phyloP scores from a whole-genome alignment of 768 basidiomycete species.

The Goffeauzyma gilvescens region DNA sequence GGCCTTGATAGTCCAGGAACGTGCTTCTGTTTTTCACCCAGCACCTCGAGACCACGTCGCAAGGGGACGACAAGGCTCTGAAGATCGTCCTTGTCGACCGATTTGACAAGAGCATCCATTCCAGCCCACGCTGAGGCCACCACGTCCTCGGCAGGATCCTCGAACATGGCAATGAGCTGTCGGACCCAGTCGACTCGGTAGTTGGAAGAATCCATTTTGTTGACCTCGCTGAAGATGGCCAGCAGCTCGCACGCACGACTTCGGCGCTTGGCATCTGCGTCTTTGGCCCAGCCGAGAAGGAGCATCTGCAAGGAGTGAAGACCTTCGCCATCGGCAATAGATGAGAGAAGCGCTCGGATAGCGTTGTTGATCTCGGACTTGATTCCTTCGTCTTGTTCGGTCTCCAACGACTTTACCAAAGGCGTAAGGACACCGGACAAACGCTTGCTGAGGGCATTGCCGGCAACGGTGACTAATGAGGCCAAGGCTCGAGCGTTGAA shows the following conservation, averaged over 20 bases:
- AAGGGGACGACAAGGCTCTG: constrained; percentile 79
- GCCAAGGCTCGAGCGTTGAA: constrained; percentile 87
- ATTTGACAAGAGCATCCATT: constrained; percentile 72
- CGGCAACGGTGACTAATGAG: constrained; percentile 82
- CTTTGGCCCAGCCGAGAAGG: constrained; percentile 75
- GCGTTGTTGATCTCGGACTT: constrained; percentile 54
- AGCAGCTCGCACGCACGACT: constrained; percentile 64
- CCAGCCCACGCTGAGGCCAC: constrained; percentile 59
- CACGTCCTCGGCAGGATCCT: constrained; percentile 45
- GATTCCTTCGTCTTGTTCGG: constrained; percentile 48
- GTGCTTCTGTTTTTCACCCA: constrained; percentile 51
- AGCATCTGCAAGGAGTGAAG: constrained; percentile 74
- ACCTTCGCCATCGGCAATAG: constrained; percentile 69
- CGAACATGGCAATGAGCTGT: constrained; percentile 62
- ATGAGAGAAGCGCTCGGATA: constrained; percentile 50
- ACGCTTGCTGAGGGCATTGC: constrained; percentile 66
- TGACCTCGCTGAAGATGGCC: constrained; percentile 57
- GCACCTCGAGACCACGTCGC: constrained; percentile 66
- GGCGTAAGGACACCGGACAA: constrained; percentile 59
- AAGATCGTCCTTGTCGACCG: constrained; percentile 75
- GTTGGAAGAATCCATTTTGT: constrained; percentile 53
- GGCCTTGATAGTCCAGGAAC: constrained; percentile 66
- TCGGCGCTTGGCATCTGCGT: constrained; percentile 49
- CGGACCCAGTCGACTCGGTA: constrained; percentile 92
- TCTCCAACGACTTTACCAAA: constrained; percentile 56